These are phyloP conservation scores for Talaromyces sp. DNA, from an alignment of 2,329 filamentous ascomycete species.

Conservation along the genomic window DNA sequence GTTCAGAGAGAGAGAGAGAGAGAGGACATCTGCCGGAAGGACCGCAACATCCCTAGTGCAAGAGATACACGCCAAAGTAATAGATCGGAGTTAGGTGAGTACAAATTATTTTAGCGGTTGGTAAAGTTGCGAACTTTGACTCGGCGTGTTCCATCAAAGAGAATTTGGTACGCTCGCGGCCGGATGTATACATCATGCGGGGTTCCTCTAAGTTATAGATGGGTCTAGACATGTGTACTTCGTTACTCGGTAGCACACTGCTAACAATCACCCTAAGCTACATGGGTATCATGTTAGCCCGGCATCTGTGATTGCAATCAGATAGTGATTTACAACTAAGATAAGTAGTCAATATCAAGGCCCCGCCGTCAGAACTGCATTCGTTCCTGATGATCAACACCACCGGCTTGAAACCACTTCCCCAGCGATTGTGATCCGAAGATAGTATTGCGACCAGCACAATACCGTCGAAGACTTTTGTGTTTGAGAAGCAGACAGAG, in stretches of 20 bases:
- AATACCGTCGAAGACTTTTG: background rate
- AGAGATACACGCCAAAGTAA: background rate
- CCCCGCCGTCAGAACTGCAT: background rate
- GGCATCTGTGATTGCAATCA: background rate
- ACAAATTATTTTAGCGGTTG: background rate
- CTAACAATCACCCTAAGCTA: background rate
- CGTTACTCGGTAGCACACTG: background rate
- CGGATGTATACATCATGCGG: slow-evolving; percentile 4
- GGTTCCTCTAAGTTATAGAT: no score
- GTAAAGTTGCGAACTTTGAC: background rate
- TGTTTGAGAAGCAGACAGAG: background rate
- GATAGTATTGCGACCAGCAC: slow-evolving; percentile 2
- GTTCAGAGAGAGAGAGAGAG: no score
- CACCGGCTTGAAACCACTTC: background rate
- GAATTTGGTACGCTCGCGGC: background rate
- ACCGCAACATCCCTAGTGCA: background rate
- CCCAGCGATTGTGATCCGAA: no score
- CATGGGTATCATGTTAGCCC: background rate
- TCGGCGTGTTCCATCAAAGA: background rate
- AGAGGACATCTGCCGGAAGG: background rate
- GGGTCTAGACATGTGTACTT: no score
- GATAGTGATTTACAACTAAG: background rate
- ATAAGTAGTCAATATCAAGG: background rate
- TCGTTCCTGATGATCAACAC: background rate
- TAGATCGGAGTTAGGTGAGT: background rate